These are phyloP conservation scores for Aspergillus steynii DNA, from an alignment of 495 filamentous ascomycete genomes.

Conservation along the genomic window DNA sequence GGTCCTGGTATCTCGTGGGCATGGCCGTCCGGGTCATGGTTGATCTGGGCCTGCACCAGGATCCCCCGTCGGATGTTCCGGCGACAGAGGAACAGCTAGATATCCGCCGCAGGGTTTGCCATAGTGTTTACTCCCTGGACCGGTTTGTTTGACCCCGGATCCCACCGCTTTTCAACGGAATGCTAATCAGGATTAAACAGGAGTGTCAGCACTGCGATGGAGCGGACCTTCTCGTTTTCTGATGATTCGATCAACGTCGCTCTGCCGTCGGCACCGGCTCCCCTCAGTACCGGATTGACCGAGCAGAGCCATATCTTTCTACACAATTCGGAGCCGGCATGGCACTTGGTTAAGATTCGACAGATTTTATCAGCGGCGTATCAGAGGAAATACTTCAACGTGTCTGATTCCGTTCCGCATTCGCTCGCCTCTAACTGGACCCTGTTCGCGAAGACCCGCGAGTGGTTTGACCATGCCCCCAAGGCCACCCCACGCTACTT, in stretches of 20 bases:
- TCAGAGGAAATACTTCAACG: slow-evolving; percentile 74
- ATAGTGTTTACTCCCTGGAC: slow-evolving; percentile 84
- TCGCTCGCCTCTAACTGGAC: slow-evolving; percentile 60
- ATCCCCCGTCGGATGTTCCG: slow-evolving; percentile 66
- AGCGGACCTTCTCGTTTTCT: slow-evolving; percentile 84
- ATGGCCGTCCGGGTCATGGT: slow-evolving; percentile 81
- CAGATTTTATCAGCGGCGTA: slow-evolving; percentile 80
- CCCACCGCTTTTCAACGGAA: slow-evolving; percentile 25
- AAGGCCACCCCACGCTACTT: slow-evolving; percentile 56
- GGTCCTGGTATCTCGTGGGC: slow-evolving; percentile 87
- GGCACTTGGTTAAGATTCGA: slow-evolving; percentile 74
- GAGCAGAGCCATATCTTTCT: slow-evolving; percentile 46
- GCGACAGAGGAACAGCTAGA: slow-evolving; percentile 66
- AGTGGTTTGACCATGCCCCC: slow-evolving; percentile 67
- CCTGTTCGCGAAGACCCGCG: slow-evolving; percentile 61
- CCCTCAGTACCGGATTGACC: slow-evolving; percentile 23
- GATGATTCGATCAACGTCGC: slow-evolving; percentile 80
- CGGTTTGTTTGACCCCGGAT: slow-evolving; percentile 51
- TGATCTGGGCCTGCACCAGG: slow-evolving; percentile 88
- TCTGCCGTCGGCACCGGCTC: slow-evolving; percentile 45
- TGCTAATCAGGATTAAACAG: neutral
- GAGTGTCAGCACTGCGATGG: slow-evolving; percentile 73
- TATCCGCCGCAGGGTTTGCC: slow-evolving; percentile 75
- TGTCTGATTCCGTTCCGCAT: slow-evolving; percentile 61
- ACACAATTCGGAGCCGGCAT: slow-evolving; percentile 49